phyloP scores from a whole-genome alignment of 2,329 filamentous ascomycete species.

The Colletotrichum orbiculare region DNA sequence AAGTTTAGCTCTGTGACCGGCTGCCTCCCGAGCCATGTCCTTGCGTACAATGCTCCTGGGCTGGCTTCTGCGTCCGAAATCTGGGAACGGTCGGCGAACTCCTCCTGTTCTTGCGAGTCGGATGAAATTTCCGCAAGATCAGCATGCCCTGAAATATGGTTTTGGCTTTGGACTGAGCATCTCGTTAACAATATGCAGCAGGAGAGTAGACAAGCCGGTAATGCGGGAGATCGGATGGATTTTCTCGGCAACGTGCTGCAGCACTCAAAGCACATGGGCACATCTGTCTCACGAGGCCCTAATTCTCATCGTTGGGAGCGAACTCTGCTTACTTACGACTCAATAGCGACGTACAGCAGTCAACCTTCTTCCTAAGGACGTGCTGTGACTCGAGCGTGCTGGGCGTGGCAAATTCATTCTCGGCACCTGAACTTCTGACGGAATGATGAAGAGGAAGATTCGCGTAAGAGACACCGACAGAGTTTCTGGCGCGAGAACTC shows the following conservation, averaged over 20 bases:
- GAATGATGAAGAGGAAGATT: slow-evolving; percentile 2
- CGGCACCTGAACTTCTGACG: slow-evolving; percentile 16
- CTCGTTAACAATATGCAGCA: no score
- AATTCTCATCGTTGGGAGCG: no score
- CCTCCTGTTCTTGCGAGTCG: neutral
- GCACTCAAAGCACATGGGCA: no score
- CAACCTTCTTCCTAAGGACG: no score
- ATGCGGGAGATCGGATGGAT: no score
- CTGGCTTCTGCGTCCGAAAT: slow-evolving; percentile 16
- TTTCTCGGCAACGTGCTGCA: no score
- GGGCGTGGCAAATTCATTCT: slow-evolving; percentile 19
- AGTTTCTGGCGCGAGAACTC: slow-evolving; percentile 24
- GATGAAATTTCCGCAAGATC: slow-evolving; percentile 15
- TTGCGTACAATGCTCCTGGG: slow-evolving; percentile 20
- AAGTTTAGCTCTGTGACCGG: slow-evolving; percentile 21
- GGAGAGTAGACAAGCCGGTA: no score
- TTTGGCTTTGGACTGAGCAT: no score
- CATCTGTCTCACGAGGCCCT: no score
- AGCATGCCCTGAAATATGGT: neutral
- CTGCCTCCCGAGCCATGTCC: slow-evolving; percentile 23
- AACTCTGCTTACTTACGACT: no score
- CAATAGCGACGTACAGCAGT: no score
- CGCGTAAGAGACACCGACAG: neutral
- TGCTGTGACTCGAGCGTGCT: slow-evolving; percentile 13
- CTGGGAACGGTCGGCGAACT: slow-evolving; percentile 4